Base-by-base conservation (phyloP, 768 basidiomycete species). In the Amanita polypyramis region DNA sequence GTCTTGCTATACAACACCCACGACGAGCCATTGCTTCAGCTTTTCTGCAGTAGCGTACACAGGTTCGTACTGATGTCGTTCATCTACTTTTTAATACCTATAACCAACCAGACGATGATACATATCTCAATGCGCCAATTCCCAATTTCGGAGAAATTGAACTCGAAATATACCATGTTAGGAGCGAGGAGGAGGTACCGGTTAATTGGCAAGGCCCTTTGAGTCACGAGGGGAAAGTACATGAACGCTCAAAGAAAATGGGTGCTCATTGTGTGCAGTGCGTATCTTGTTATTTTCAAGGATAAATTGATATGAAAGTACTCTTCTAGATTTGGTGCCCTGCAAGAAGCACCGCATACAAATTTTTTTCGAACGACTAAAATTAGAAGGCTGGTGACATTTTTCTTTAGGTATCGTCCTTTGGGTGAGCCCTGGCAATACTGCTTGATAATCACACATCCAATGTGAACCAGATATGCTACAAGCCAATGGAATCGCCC, bases 181-280 rank as follows among this genome's bases (percentile, higher is more conserved):
- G 9, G 27, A 3, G 15, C 17, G 25, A 19, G 2, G 7, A 17
- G 8, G 17, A 15, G 19, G 7, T 1, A 20, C 4, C 15, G 17
- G 0, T 20, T 20, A 0, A 0, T 36, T 1, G 21, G n/a, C 5
- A 12, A 5, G 1, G 3, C 25, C 8, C 10, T 5, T 12, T 52
- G 20, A 8, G 51, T 17, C 29, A 27, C 2, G 15, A 41, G 7
- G 37, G 45, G 34, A 57, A 55, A 41, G 49, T 60, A 2, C 59
- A 60, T 32, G 61, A 62, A 45, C 55, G 59, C 4, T 46, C 56
- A 7, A 60, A 60, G 49, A 60, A 60, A 35, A 50, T 51, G 1
- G 35, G 55, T 8, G 40, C 43, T n/a, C 61, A 61, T 50, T 53
- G 55, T 51, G 47, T 63, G 11, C 47, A 51, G 60, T 63, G 47